Base-by-base conservation (phyloP, 495 filamentous ascomycete species). In the Apodospora peruviana region DNA sequence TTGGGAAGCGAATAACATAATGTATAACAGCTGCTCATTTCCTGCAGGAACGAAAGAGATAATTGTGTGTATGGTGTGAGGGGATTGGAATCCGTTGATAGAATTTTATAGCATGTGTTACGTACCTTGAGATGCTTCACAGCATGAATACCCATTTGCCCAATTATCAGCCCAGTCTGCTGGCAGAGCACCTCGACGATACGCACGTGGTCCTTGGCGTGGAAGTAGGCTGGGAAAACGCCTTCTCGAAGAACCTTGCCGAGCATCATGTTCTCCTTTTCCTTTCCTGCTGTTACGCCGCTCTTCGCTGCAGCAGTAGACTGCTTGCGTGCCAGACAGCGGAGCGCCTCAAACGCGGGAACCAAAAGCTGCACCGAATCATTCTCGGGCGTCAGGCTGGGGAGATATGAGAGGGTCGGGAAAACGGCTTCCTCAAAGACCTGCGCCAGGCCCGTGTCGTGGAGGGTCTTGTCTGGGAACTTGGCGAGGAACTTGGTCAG, bases 371-470 rank as follows among this genome's bases (percentile, higher is more conserved):
- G 45, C n/a, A 90, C 49, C 2, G 86, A 85, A 45, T 88, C 84
- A 0, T 74, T 59, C 51, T 85, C 82, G 4, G 90, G 83, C 0
- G 90, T 96, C 21, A 96, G 72, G 27, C 77, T 81, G 5, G 93
- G 93, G 1, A 96, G 75, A 48, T 79, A 87, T 12, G 81, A 71
- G 1, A 96, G 72, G 20, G 77, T 82, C 0, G 90, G 88, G 50
- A 82, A 76, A 10, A 95, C 63, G 10, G 88, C 84, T 25, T 90
- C 81, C 59, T 88, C 81, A 56, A 98, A 87, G 19, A 98, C 85
- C 0, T 81, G 75, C 2, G 73, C 80, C 0, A 98, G 75, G 1
- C 91, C 91, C 0, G 88, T 91, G 24, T 81, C 77, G 8, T 60
- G 60, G 16, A 98, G 76, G 2, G 87, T 74, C 22, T 64, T 62